A percentile compares a stretch with the other conserved stretches of the same genome.
Conservation (phyloP, 768 basidiomycete genomes). For the Mycena epipterygia region DNA sequence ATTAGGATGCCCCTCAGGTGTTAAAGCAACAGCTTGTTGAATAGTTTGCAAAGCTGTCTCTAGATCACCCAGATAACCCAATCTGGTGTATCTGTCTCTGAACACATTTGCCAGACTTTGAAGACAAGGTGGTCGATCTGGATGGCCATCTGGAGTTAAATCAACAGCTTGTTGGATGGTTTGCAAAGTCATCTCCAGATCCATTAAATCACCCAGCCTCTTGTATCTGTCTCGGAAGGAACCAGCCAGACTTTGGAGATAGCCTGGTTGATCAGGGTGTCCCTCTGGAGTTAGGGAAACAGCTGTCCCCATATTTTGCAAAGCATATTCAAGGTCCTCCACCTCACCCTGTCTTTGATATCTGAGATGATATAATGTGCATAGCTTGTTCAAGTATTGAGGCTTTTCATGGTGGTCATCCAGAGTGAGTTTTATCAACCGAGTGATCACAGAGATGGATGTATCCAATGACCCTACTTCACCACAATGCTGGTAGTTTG, state of each 20-base stretch:
- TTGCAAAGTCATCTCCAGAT: not conserved
- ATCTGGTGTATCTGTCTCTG: not conserved
- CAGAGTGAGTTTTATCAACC: too few species aligned
- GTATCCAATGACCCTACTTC: too few species aligned
- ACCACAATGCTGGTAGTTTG: not conserved
- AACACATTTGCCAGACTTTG: not conserved
- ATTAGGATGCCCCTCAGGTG: not conserved
- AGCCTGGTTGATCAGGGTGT: not conserved
- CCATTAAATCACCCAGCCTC: too few species aligned
- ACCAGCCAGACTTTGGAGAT: too few species aligned
- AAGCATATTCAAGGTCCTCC: not conserved
- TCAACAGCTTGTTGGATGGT: too few species aligned
- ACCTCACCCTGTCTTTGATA: not conserved
- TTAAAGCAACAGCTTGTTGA: not conserved
- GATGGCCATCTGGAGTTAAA: not conserved
- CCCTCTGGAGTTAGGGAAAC: not conserved
- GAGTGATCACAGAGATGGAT: too few species aligned
- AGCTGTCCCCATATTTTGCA: not conserved
- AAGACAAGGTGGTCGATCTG: too few species aligned
- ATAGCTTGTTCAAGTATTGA: too few species aligned
- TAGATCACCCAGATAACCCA: not conserved
- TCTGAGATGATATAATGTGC: not conserved
- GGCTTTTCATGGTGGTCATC: too few species aligned
- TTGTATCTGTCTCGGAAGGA: too few species aligned
- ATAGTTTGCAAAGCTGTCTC: not conserved